Conservation (phyloP, 495 filamentous ascomycete species). For the Talaromyces thailandensis region DNA sequence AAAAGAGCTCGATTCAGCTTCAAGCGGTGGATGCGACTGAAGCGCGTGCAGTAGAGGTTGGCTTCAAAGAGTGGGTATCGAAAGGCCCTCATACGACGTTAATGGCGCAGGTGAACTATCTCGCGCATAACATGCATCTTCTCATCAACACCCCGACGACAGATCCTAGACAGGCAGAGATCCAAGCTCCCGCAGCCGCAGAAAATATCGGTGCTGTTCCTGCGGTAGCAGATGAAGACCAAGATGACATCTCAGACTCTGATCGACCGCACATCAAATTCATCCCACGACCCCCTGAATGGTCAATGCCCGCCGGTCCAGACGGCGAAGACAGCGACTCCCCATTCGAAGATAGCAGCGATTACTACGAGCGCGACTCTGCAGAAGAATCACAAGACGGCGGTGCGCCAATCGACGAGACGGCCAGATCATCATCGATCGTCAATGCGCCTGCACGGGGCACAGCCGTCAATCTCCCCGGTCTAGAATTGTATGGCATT, state of each 20-base stretch:
- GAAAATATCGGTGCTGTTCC: not conserved
- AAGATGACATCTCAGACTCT: not conserved
- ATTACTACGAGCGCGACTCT: conserved; percentile 33
- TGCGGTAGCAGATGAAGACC: conserved; percentile 2
- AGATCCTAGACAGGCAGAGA: conserved; percentile 6
- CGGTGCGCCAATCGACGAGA: conserved; percentile 20
- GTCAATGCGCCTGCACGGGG: conserved; percentile 46
- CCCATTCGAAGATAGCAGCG: conserved; percentile 23
- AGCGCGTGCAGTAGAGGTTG: conserved; percentile 50
- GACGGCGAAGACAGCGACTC: conserved; percentile 28
- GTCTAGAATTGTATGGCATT: conserved; percentile 70
- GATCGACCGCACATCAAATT: conserved; percentile 59
- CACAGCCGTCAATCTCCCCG: conserved; percentile 74
- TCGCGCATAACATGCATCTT: conserved; percentile 63
- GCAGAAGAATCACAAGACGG: conserved; percentile 42
- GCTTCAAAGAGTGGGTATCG: conserved; percentile 51
- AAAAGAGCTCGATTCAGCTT: conserved; percentile 57
- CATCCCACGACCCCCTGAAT: conserved; percentile 79
- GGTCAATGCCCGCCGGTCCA: conserved; percentile 39
- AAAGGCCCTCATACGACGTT: conserved; percentile 53
- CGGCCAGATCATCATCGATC: conserved; percentile 9
- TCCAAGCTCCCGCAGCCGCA: not conserved
- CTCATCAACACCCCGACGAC: conserved; percentile 48
- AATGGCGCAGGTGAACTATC: conserved; percentile 68
- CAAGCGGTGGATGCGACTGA: conserved; percentile 53